Conservation (phyloP, 371 early-diverging fungal species). For the Lichtheimia ornata region DNA sequence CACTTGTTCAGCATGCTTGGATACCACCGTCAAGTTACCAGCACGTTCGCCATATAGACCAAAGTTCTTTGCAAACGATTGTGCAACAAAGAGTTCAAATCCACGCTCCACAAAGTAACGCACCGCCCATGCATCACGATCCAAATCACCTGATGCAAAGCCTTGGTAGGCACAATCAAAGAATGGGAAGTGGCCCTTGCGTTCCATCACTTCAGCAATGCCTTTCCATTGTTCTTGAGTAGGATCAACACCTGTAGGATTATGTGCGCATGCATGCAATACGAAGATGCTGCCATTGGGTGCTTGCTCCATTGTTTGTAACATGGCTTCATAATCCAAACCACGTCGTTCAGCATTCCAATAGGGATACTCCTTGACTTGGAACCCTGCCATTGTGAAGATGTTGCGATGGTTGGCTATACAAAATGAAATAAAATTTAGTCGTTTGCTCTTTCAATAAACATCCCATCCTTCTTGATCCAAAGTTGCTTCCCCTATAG, state of each 20-base stretch:
- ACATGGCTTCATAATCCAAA: conserved; percentile 78
- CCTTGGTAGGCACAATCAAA: conserved; percentile 98
- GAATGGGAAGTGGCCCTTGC: conserved; percentile 83
- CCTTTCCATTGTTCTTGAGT: conserved; percentile 87
- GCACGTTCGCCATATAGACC: conserved; percentile 92
- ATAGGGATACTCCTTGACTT: conserved; percentile 84
- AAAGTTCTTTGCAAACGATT: conserved; percentile 96
- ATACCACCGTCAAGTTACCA: conserved; percentile 84
- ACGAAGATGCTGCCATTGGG: conserved; percentile 78
- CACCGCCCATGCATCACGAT: conserved; percentile 87
- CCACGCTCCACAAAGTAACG: conserved; percentile 88
- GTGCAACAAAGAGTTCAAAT: conserved; percentile 86
- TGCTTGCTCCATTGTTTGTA: conserved; percentile 67
- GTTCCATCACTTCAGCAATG: conserved; percentile 79
- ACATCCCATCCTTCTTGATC: no score
- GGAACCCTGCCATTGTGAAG: conserved; percentile 81
- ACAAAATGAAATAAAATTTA: not conserved
- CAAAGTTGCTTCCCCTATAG: no score
- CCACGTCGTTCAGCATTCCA: conserved; percentile 78
- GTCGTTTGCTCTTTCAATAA: not conserved
- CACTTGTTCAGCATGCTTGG: conserved; percentile 52
- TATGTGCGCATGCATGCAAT: conserved; percentile 41
- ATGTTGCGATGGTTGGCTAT: conserved; percentile 84
- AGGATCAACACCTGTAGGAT: conserved; percentile 96
- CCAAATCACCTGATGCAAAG: conserved; percentile 91